Conservation (phyloP, 2,329 filamentous ascomycete species). For the Pseudocercospora fuligena region DNA sequence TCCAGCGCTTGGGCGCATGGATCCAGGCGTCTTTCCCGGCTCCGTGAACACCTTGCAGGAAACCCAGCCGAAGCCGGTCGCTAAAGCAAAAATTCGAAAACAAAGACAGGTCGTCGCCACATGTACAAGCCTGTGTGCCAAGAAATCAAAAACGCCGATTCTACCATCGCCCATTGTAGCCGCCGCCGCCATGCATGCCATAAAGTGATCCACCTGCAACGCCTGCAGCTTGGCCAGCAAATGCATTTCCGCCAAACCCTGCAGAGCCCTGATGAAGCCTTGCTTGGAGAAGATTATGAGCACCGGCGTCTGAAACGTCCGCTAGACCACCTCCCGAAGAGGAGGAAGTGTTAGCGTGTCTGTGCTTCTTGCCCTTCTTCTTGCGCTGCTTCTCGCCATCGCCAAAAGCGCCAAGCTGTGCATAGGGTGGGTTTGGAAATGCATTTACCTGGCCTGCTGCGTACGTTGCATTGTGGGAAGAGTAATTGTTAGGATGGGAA, state of each 20-base stretch:
- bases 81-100: slow-evolving; percentile 27
- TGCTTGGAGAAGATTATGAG: slow-evolving; percentile 84
- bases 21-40: slow-evolving; percentile 31
- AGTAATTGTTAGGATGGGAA: slow-evolving; percentile 36
- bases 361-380: slow-evolving; percentile 99
- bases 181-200: slow-evolving; percentile 41
- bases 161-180: slow-evolving; percentile 39
- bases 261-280: slow-evolving; percentile 89
- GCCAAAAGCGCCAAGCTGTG: slow-evolving; percentile 34
- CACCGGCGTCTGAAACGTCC: slow-evolving; percentile 86
- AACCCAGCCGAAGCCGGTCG: slow-evolving; percentile 30
- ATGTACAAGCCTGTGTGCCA: slow-evolving; percentile 21
- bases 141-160: slow-evolving; percentile 23
- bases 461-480: slow-evolving; percentile 31
- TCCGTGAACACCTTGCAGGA: slow-evolving; percentile 36
- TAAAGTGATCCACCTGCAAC: slow-evolving; percentile 36
- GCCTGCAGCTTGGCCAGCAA: slow-evolving; percentile 31
- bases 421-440: slow-evolving; percentile 32
- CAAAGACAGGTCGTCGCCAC: slow-evolving; percentile 29
- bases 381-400: slow-evolving; percentile 65
- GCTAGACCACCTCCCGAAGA: slow-evolving; percentile 93
- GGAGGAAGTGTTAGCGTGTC: slow-evolving; percentile 99
- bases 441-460: slow-evolving; percentile 32
- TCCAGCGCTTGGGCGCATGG: slow-evolving; percentile 37
- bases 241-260: slow-evolving; percentile 48